Evolutionary conservation across 2,329 filamentous ascomycete species (phyloP), one percentile per base, ranked within the genome.

Genomic region (Fusarium solani-melongenae): DNA sequence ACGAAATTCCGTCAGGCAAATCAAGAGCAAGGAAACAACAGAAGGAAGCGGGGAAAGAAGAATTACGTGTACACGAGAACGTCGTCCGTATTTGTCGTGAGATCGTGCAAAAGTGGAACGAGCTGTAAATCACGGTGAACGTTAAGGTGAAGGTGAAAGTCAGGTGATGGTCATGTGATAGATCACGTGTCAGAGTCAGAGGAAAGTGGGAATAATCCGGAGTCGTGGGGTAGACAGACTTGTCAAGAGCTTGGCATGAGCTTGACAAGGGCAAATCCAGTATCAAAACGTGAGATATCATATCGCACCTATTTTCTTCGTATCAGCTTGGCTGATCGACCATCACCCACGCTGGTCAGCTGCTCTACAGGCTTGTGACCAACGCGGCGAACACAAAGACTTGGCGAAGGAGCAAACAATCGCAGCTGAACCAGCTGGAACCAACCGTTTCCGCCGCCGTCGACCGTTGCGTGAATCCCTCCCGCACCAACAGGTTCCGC

Each of bases 1-100:
- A 71, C 74, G 74, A 73, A 29, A 62, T 58, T 73, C 74, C 74
- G 74, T 34, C 60, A 59, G 46, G 24, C 38, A 39, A 64, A 31
- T 34, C 36, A 64, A 64, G 56, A 36, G 55, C 12, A 55, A 44
- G 20, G 53, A 17, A 44, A 22, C 17, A 33, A 56, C 58, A 27
- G 11, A 29, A n/a, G 34, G 27, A 60, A 62, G 59, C 59, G 51
- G 39, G 62, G 68, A 41, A 49, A 39, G 27, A 58, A 22, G 27
- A 11, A 53, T 64, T 57, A 9, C 56, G 56, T 9, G 24, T 41
- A 44, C 34, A 49, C 9, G 24, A n/a, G 14, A 71, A 51, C 29
- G 31, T 33, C 24, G 9, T 36, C 46, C 36, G 31, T n/a, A 39
- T 39, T 53, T 14, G 41, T 49, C 46, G 49, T 24, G 49, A 55